Evolutionary conservation across 1,284 basidiomycete genomes (phyloP), one percentile per base, ranked within the genome.

Genomic region (Athelia sp.): DNA sequence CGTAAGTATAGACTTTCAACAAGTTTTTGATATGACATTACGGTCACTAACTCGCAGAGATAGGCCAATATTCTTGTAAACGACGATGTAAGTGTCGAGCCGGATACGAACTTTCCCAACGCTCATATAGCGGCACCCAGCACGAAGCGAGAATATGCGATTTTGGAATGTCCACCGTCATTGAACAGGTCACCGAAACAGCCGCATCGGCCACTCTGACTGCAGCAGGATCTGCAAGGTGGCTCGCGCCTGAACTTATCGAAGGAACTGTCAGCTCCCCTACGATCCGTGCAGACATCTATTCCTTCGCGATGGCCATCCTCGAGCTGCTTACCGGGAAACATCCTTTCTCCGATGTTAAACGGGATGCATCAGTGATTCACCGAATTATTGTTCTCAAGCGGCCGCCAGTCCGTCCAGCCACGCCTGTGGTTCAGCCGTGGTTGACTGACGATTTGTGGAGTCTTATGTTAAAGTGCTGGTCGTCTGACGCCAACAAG

Each of bases 141-240:
- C 70, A 69, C 9, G 63, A 74, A 54, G 74, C 80, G 21, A 66
- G 75, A 35, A 75, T 83, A 22, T 78, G 74, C 50, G 81, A 83
- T 54, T 82, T 83, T 56, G 79, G 80, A 26, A 74, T 82, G 65
- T 73, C 81, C n/a, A 79, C 77, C 57, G 64, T 79, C 24, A 69
- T 82, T 32, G 73, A 74, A 52, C 77, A 81, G 36, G 68, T 79
- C 19, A 74, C 76, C 1, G 73, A 75, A 47, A 71, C 60, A 50
- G 57, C 65, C 19, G 67, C 69, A 31, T 73, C 74, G 18, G 57
- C 63, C 8, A 71, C 70, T 3, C 60, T 79, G 43, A 75, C 76
- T 1, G 65, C 59, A 19, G 26, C 26, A 13, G 65, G 68, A 3
- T 69, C 70, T 3, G 72, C 72, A 45, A 4, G 6, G 13, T 82